Base-by-base conservation (phyloP, 208 protist genomes). In the Crithidia thermophila region DNA sequence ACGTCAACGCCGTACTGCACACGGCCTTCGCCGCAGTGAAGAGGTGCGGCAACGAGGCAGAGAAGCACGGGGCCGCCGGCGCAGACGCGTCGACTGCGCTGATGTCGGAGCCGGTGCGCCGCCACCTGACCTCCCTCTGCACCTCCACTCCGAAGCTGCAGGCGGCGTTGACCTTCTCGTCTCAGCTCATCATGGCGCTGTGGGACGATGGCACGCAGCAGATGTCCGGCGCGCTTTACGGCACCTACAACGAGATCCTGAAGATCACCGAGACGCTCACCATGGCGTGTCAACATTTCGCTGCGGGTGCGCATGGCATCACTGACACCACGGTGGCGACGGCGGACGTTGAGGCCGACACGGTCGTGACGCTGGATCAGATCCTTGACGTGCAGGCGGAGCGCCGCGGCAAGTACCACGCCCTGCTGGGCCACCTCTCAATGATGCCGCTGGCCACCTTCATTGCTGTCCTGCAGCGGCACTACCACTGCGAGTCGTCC, bases 171-270 rank as follows among this genome's bases (percentile, higher is more conserved):
- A 43, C 75, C 51, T 53, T 56, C n/a, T 77, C 86, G 25, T 86
- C 81, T 45, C 83, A 91, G 68, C 67, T 97, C 31, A 82, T 93
- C 46, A 94, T 94, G 81, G 80, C 75, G 8, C 76, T 97, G 21
- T 97, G 91, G 89, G 91, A 97, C 58, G 91, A 97, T 36, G 82
- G 78, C 39, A 97, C 91, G 25, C 85, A 90, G 66, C 89, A 93
- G 49, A 82, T 94, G 49, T 85, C 91, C 16, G 89, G 91, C 3
- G 78, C 87, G 16, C 77, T 97, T 13, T 94, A 94, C 75, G 82
- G 73, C 46, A 91, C 91, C 34, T 97, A 91, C 73, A 77, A 77
- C 60, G 69, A 86, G 40, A 52, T 83, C n/a, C 40, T 87, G 30
- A 49, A 53, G 18, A 73, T 58, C n/a, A 51, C 34, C 14, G 71